Evolutionary conservation across 2,329 filamentous ascomycete genomes (phyloP).

Genomic region (Mariannaea elegans): DNA sequence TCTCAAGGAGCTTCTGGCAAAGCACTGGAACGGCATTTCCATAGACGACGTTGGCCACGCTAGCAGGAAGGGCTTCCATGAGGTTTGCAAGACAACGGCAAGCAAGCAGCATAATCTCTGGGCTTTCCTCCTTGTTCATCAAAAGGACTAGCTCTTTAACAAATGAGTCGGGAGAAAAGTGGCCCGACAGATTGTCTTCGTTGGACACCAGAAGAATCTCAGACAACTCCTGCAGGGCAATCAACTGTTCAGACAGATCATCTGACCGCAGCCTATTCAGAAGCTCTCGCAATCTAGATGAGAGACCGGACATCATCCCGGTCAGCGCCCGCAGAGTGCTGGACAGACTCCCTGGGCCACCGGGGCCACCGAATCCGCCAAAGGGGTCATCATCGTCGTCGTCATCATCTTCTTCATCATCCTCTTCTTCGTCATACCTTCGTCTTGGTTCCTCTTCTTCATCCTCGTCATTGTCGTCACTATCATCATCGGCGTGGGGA

Average conservation of each 20-base stretch:
- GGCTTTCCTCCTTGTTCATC: slow-evolving; percentile 96
- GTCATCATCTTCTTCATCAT: slow-evolving; percentile 64
- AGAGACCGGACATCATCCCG: slow-evolving; percentile 90
- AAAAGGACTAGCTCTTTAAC: slow-evolving; percentile 92
- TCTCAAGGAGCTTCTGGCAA: slow-evolving; percentile 94
- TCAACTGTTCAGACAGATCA: slow-evolving; percentile 88
- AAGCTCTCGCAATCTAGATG: slow-evolving; percentile 80
- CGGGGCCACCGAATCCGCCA: slow-evolving; percentile 73
- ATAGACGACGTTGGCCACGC: slow-evolving; percentile 95
- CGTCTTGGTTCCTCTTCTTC: slow-evolving; percentile 49
- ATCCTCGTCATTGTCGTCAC: slow-evolving; percentile 43
- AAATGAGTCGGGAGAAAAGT: slow-evolving; percentile 93
- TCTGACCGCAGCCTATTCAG: slow-evolving; percentile 80
- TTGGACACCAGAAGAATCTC: slow-evolving; percentile 94
- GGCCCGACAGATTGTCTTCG: slow-evolving; percentile 93
- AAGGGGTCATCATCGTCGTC: slow-evolving; percentile 74
- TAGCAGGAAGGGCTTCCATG: slow-evolving; percentile 95
- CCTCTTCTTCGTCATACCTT: slow-evolving; percentile 56
- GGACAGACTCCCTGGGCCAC: slow-evolving; percentile 74
- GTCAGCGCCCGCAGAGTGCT: slow-evolving; percentile 86
- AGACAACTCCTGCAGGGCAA: slow-evolving; percentile 91
- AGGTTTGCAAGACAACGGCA: slow-evolving; percentile 96
- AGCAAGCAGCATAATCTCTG: slow-evolving; percentile 95
- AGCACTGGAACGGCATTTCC: slow-evolving; percentile 95
- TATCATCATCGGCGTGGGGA: slow-evolving; percentile 50